Conservation (phyloP, 106 monocot genomes). For the Dioscorea dumetorum region DNA sequence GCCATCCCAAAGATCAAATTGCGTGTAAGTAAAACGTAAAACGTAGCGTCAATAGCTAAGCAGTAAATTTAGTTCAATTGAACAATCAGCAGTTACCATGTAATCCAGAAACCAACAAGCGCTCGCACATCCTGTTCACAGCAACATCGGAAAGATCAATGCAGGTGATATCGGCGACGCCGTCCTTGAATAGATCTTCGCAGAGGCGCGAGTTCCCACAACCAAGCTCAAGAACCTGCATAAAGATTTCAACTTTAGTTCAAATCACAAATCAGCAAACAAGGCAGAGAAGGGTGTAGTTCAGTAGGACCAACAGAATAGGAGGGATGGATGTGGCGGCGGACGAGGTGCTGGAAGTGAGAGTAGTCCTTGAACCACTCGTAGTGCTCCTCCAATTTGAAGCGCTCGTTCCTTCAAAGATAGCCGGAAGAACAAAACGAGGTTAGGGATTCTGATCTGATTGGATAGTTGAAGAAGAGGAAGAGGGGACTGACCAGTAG, state of each 20-base stretch:
- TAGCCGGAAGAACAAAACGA: not conserved
- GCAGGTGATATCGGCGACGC: conserved; percentile 64
- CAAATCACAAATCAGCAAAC: too few relatives aligned
- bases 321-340: conserved; percentile 36
- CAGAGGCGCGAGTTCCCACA: conserved; percentile 83
- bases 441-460: too few relatives aligned
- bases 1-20: not conserved
- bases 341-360: conserved; percentile 83
- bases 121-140: conserved; percentile 48
- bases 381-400: conserved; percentile 86
- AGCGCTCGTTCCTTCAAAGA: conserved; percentile 51
- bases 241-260: not conserved
- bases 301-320: conserved; percentile 20
- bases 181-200: conserved; percentile 55
- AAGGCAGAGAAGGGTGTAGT: too few relatives aligned
- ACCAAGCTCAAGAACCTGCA: conserved; percentile 79
- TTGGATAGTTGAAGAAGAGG: too few relatives aligned
- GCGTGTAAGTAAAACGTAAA: too few relatives aligned
- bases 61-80: too few relatives aligned
- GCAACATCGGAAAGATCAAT: conserved; percentile 72
- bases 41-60: too few relatives aligned
- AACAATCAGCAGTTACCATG: conserved; percentile 22
- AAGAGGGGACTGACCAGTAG: conserved; percentile 46
- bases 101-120: conserved; percentile 45
- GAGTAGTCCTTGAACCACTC: conserved; percentile 98